phyloP scores from a whole-genome alignment of 257 asterid species.

The Ajuga chamaepitys region DNA sequence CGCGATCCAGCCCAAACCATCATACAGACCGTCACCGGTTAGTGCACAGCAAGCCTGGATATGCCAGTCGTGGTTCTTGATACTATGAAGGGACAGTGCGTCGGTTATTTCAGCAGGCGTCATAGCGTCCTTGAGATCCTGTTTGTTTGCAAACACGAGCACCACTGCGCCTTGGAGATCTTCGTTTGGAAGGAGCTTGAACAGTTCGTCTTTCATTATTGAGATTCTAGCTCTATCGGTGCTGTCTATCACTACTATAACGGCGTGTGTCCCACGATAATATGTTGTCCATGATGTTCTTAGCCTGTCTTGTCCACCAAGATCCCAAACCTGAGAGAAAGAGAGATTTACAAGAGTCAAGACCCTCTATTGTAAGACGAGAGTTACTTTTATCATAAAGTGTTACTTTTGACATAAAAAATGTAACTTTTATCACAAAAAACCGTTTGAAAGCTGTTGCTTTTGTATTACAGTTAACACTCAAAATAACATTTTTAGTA shows the following conservation, averaged over 20 bases:
- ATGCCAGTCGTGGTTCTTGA: constrained; percentile 98
- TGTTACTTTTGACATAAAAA: too few species aligned
- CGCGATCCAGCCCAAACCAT: constrained; percentile 97
- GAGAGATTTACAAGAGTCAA: not conserved
- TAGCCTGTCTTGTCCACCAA: constrained; percentile 94
- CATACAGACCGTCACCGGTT: constrained; percentile 92
- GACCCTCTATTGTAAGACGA: too few species aligned
- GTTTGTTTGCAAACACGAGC: constrained; percentile 90
- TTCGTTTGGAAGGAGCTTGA: constrained; percentile 78
- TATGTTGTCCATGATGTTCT: constrained; percentile 95
- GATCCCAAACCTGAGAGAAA: constrained; percentile 79
- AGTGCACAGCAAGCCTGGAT: constrained; percentile 94
- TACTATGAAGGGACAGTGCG: constrained; percentile 89
- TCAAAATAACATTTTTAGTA: too few species aligned
- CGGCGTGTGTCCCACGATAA: constrained; percentile 93
- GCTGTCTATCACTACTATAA: constrained; percentile 88
- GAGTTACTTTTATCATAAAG: too few species aligned
- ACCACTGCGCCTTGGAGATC: constrained; percentile 78
- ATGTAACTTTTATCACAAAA: too few species aligned
- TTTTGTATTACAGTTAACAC: too few species aligned
- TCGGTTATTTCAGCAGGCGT: constrained; percentile 95
- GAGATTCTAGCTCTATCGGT: constrained; percentile 92
- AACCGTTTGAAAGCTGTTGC: too few species aligned
- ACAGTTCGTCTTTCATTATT: constrained; percentile 81
- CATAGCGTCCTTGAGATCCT: constrained; percentile 98